Base-by-base conservation (phyloP, 2,329 filamentous ascomycete genomes). In the Neonectria magnoliae region DNA sequence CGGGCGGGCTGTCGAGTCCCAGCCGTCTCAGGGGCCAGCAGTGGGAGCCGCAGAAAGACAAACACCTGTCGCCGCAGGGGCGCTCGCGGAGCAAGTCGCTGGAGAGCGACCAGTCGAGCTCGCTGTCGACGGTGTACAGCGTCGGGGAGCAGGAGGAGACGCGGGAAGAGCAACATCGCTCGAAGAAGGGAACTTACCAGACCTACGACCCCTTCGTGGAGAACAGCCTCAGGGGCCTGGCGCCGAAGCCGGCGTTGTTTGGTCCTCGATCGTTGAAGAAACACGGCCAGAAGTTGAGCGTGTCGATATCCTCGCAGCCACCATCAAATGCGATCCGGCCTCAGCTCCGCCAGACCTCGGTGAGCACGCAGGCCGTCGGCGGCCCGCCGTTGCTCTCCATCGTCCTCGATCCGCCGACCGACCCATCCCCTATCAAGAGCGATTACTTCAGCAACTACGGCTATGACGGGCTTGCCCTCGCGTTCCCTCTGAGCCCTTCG, bases 81-180 rank as follows among this genome's bases (percentile, higher is more conserved):
- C 68, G 68, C 0, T 62, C 70, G 16, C 66, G 74, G 60, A 74
- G 73, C n/a, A 61, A 56, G 5, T 84, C 82, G 0, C 61, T 73
- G 4, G 77, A 80, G 4, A 86, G 83, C 65, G 79, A 84, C 9
- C 76, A 80, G 14, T 87, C 85, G 0, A 87, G 85, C 42, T 82
- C 84, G 2, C 76, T 88, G 5, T 88, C 86, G 4, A 88, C 86
- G 0, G 73, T 88, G 5, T 87, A 87, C 66, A 88, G 85, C 62
- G 84, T 83, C 52, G 84, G 85, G 31, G 85, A 87, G 57, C 76
- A 79, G 1, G 80, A 83, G 9, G 80, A 82, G 7, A 76, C 76
- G 18, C 62, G 57, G 8, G 48, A 27, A 2, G 68, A 73, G 3
- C 56, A 66, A 16, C 50, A 20, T 1, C 20, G 9, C 13, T 9